These are phyloP conservation scores for Uromyces viciae-fabae DNA, from an alignment of 1,284 basidiomycete species.

Conservation along the genomic window DNA sequence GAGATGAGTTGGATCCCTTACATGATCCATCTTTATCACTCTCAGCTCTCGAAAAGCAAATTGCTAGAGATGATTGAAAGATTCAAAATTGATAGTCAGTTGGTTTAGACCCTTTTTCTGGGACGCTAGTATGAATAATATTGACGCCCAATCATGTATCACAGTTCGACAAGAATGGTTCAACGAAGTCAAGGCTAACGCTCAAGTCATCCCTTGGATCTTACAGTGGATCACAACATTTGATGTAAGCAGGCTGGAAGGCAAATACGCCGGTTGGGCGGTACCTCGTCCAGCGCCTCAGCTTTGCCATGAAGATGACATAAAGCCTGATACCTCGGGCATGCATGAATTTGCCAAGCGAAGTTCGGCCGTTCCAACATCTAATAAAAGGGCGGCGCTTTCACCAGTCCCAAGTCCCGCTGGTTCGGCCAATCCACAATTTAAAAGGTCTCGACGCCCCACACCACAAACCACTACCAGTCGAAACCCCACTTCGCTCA, in stretches of 20 bases:
- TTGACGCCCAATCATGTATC: not conserved
- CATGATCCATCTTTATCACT: slow-evolving; percentile 20
- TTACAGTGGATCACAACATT: slow-evolving; percentile 23
- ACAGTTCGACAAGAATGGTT: slow-evolving; percentile 26
- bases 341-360: slow-evolving; percentile 9
- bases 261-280: slow-evolving; percentile 32
- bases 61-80: slow-evolving; percentile 37
- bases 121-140: not conserved
- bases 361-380: not conserved
- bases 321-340: not conserved
- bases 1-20: slow-evolving; percentile 45
- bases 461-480: not conserved
- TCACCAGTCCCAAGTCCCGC: not conserved
- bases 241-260: slow-evolving; percentile 6
- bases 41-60: slow-evolving; percentile 8
- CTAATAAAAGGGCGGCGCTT: not conserved
- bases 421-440: not conserved
- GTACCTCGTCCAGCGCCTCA: slow-evolving; percentile 24
- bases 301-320: not conserved
- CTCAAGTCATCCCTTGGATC: not conserved
- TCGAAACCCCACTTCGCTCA: not conserved
- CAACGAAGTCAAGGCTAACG: slow-evolving; percentile 41
- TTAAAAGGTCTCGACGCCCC: slow-evolving; percentile 24
- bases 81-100: slow-evolving; percentile 39
- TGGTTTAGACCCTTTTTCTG: not conserved